Evolutionary conservation across 2,329 filamentous ascomycete genomes (phyloP), one percentile per base, ranked within the genome.

Genomic region (Fusarium paranaense): DNA sequence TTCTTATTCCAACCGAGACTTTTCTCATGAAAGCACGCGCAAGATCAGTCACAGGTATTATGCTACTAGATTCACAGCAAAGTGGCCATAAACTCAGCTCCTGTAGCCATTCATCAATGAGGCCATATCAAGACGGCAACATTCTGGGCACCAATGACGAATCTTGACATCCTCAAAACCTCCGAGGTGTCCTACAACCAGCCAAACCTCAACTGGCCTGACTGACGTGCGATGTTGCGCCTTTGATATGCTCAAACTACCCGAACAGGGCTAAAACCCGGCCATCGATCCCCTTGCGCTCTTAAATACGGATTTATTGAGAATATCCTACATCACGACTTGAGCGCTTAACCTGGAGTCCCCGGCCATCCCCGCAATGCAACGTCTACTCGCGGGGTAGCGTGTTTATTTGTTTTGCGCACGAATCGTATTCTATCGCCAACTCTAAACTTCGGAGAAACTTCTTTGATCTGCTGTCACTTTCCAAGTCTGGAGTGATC

Each of bases 311-410:
- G 25, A 4, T 7, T 3, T 52, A 52, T 5, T 7, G 2, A 52
- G 25, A 30, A 20, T 13, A 27, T 32, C 18, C 47, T 20, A 16
- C 25, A n/a, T 30, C 47, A 30, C 18, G 47, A 52, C 47, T 52
- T 52, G 47, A 52, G 47, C 47, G 47, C 47, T 52, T 52, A 52
- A 52, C 25, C 22, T 47, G 25, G 22, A 47, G 22, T 16, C 42
- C 18, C 25, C 25, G 25, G 14, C 47, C 25, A 30, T 52, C 47
- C 47, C 47, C 47, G 47, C 47, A 52, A 32, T 52, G 47, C 47
- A 52, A 52, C 47, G 47, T 52, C 47, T 58, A 11, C n/a, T 22
- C 40, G 70, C 40, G 70, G 70, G 70, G 70, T 33, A 40, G 56
- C 18, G 47, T 52, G 47, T 52, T 7, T 14, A 30, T 5, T 22